Conservation (phyloP, 2,329 filamentous ascomycete species). For the Cladosporium halotolerans region DNA sequence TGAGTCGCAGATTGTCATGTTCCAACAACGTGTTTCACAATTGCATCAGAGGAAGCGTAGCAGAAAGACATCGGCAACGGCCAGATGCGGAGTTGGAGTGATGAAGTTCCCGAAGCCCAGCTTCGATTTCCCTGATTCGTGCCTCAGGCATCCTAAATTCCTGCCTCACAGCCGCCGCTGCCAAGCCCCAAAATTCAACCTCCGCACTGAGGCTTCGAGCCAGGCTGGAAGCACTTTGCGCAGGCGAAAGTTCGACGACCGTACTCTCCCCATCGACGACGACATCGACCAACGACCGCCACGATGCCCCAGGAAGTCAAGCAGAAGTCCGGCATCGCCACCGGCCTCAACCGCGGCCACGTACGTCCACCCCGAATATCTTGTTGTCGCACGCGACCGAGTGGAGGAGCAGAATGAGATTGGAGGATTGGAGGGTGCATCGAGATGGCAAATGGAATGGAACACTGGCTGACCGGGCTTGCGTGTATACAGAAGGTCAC, state of each 20-base stretch:
- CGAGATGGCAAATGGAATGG: neutral
- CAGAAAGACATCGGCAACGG: too few species aligned
- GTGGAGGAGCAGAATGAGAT: neutral
- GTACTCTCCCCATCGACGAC: conserved; percentile 14
- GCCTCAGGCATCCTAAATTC: neutral
- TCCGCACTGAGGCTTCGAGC: neutral
- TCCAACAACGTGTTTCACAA: too few species aligned
- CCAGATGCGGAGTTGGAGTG: too few species aligned
- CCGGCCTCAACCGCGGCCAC: conserved; percentile 60
- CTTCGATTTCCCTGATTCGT: neutral
- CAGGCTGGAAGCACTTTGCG: neutral
- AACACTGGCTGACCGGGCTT: conserved; percentile 9
- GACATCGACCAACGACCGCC: conserved; percentile 24
- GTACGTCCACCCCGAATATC: conserved; percentile 45
- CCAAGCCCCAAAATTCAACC: conserved; percentile 6
- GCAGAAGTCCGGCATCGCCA: conserved; percentile 49
- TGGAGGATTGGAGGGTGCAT: neutral
- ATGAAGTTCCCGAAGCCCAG: neutral
- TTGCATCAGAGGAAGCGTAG: too few species aligned
- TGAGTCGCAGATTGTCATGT: too few species aligned
- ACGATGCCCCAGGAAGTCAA: conserved; percentile 50
- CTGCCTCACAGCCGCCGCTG: neutral
- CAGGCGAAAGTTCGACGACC: conserved; percentile 9
- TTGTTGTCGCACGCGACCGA: neutral
- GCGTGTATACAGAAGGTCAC: conserved; percentile 41